These are phyloP conservation scores for Hansfordia pulvinata DNA, from an alignment of 2,329 filamentous ascomycete species.

Conservation along the genomic window DNA sequence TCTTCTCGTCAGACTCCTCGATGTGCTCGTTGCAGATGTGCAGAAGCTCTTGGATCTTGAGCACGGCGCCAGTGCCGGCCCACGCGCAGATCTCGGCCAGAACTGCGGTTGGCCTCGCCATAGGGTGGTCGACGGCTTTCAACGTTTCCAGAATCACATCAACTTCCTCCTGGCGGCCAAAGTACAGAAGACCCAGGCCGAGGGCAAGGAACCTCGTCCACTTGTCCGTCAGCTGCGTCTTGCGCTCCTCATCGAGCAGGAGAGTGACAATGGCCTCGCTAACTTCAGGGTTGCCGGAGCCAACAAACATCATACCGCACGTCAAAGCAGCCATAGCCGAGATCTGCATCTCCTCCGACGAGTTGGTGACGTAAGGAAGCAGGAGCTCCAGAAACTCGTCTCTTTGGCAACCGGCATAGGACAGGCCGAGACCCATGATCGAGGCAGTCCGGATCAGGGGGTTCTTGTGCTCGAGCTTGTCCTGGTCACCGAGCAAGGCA, in stretches of 20 bases:
- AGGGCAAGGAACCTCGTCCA: conserved; percentile 96
- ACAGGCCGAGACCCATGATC: conserved; percentile 91
- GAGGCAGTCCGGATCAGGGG: conserved; percentile 66
- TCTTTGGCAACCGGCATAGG: conserved; percentile 90
- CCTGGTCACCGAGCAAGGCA: conserved; percentile 68
- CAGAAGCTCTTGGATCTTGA: conserved; percentile 93
- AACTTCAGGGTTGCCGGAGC: conserved; percentile 81
- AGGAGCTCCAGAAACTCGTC: conserved; percentile 76
- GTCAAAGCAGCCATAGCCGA: conserved; percentile 92
- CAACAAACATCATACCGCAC: conserved; percentile 82
- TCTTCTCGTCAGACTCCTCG: conserved; percentile 88
- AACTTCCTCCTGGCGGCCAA: conserved; percentile 96
- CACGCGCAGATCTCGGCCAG: conserved; percentile 94
- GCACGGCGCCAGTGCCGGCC: conserved; percentile 90
- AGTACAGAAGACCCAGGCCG: conserved; percentile 85
- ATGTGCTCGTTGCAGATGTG: conserved; percentile 98
- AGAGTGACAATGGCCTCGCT: conserved; percentile 87
- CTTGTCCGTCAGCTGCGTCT: conserved; percentile 87
- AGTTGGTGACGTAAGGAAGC: conserved; percentile 76
- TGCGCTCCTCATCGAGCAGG: conserved; percentile 83
- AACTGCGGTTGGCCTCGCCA: conserved; percentile 90
- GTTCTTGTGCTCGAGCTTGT: conserved; percentile 68
- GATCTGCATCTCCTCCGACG: conserved; percentile 80
- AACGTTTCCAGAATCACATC: conserved; percentile 94
- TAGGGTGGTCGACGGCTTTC: conserved; percentile 92